Evolutionary conservation across 148 eudicot species (phyloP).

Genomic region (Camellia japonica): DNA sequence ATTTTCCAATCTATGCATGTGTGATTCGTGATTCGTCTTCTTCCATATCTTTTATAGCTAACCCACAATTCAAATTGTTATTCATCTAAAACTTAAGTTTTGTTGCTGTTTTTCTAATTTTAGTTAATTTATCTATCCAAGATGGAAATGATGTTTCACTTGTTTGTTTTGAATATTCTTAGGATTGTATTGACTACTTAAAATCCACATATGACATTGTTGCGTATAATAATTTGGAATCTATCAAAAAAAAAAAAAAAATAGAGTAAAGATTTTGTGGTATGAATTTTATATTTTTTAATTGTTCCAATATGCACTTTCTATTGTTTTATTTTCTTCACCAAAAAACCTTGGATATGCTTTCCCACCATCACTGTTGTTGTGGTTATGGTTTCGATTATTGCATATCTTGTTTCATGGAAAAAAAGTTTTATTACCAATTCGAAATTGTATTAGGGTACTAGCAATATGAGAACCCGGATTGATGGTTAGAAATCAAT

Average conservation of each 20-base stretch:
- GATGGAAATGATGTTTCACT: slow-evolving; percentile 11
- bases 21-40: too few relatives aligned
- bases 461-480: neutral
- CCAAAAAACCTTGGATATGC: neutral
- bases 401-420: neutral
- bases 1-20: too few relatives aligned
- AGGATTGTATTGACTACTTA: neutral
- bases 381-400: neutral
- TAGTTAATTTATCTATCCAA: neutral
- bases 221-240: neutral
- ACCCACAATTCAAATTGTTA: too few relatives aligned
- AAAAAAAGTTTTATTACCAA: too few relatives aligned
- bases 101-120: neutral
- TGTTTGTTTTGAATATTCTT: neutral
- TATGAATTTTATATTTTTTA: neutral
- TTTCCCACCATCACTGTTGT: neutral
- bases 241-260: too few relatives aligned
- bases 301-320: neutral
- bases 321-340: slow-evolving; percentile 5
- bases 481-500: neutral
- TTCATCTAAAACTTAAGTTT: too few relatives aligned
- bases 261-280: neutral
- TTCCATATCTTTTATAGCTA: too few relatives aligned
- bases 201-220: neutral
- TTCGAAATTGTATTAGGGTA: neutral